Evolutionary conservation across 371 early-diverging fungal genomes (phyloP).

Genomic region (Mortierella sp.): DNA sequence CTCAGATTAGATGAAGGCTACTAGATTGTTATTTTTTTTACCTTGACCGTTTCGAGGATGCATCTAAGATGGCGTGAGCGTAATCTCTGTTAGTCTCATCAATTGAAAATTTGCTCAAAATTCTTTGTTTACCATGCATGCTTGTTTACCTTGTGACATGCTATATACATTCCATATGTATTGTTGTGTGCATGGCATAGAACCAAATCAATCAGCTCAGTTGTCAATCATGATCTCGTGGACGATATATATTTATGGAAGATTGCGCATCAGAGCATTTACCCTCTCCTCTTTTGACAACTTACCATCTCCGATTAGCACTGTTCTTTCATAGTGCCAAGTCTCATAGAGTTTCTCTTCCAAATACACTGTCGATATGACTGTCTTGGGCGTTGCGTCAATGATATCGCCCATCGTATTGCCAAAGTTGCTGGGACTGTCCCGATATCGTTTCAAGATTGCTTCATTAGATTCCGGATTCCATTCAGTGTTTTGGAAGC

Average conservation of each 20-base stretch:
- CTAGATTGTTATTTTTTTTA: background rate
- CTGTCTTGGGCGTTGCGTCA: slow-evolving; percentile 7
- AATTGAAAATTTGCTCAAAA: too few relatives aligned
- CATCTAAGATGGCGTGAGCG: background rate
- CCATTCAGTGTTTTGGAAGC: slow-evolving; percentile 28
- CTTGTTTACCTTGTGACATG: background rate
- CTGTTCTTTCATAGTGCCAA: slow-evolving; percentile 18
- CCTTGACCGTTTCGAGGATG: slow-evolving; percentile 1
- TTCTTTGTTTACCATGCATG: too few relatives aligned
- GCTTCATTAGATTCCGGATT: slow-evolving; percentile 16
- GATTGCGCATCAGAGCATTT: too few relatives aligned
- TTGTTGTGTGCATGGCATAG: too few relatives aligned
- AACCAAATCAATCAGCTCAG: too few relatives aligned
- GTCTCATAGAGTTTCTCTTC: slow-evolving; percentile 19
- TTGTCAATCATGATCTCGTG: too few relatives aligned
- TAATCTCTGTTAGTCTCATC: too few relatives aligned
- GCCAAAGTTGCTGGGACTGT: background rate
- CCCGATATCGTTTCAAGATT: background rate
- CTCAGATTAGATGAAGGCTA: too few relatives aligned
- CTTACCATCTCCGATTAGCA: slow-evolving; percentile 26
- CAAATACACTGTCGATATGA: slow-evolving; percentile 7
- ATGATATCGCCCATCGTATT: background rate
- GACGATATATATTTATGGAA: too few relatives aligned
- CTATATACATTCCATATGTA: background rate
- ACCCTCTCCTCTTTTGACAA: background rate